Evolutionary conservation across 306 rosid genomes (phyloP).

Genomic region (Cucurbita ficifolia): DNA sequence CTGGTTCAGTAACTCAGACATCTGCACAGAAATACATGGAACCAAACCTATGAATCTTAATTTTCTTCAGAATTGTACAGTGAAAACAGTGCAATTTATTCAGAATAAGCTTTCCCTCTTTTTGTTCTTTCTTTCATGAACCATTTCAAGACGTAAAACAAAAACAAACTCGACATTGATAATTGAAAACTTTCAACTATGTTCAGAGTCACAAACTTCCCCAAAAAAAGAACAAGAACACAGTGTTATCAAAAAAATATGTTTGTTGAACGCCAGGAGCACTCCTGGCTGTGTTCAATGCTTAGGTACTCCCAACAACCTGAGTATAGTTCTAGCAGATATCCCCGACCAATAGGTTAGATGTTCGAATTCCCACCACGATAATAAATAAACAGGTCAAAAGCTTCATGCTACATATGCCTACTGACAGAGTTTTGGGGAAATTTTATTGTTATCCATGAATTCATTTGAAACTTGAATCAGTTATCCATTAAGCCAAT

Average conservation of each 20-base stretch:
- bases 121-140: background rate
- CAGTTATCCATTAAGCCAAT: background rate
- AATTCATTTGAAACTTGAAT: background rate
- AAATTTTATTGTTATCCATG: background rate
- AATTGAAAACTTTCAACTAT: background rate
- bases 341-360: too few species aligned
- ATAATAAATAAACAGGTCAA: background rate
- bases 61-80: background rate
- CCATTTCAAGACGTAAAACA: background rate
- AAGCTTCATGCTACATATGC: background rate
- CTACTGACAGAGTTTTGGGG: background rate
- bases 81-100: background rate
- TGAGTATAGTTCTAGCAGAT: too few species aligned
- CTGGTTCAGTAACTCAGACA: conserved; percentile 89
- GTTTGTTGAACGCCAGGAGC: too few species aligned
- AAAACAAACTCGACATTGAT: background rate
- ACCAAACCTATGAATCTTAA: background rate
- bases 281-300: too few species aligned
- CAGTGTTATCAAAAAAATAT: too few species aligned
- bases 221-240: background rate
- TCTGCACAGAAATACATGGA: conserved; percentile 39
- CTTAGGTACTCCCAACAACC: too few species aligned
- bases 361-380: too few species aligned
- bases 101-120: background rate
- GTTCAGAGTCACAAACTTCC: background rate